A percentile compares a stretch with the other conserved stretches of the same genome.
Conservation (phyloP, 2,329 filamentous ascomycete species). For the Colletotrichum lini region DNA sequence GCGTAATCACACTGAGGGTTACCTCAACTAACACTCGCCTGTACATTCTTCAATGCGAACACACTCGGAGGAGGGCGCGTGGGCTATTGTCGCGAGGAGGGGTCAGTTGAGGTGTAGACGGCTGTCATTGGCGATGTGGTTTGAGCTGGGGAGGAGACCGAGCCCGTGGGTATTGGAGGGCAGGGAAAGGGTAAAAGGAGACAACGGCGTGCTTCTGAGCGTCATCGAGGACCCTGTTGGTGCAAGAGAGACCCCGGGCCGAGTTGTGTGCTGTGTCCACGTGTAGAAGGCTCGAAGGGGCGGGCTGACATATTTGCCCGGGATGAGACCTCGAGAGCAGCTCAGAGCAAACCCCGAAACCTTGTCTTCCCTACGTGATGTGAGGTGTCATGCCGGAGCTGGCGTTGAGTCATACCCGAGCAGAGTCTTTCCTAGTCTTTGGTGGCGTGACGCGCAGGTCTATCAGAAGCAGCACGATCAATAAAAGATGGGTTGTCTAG, state of each 20-base stretch:
- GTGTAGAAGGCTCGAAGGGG: background rate
- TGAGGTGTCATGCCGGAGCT: no score
- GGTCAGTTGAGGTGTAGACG: background rate
- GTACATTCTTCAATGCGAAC: no score
- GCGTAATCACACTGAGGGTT: no score
- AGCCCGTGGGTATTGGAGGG: slow-evolving; percentile 13
- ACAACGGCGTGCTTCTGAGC: slow-evolving; percentile 15
- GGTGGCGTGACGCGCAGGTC: background rate
- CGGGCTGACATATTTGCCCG: background rate
- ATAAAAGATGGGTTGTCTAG: background rate
- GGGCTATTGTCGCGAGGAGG: no score
- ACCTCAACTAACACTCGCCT: no score
- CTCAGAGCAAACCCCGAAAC: background rate
- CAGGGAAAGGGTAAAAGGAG: slow-evolving; percentile 4
- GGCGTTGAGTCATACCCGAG: background rate
- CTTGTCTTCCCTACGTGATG: background rate
- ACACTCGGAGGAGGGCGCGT: no score
- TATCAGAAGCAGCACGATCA: background rate
- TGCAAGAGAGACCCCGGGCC: slow-evolving; percentile 6
- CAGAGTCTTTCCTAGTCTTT: background rate
- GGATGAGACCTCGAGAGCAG: slow-evolving; percentile 5
- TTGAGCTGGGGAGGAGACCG: slow-evolving; percentile 29
- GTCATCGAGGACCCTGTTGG: background rate
- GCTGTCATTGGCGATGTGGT: slow-evolving; percentile 1
- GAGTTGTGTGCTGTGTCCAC: background rate